Evolutionary conservation across 768 basidiomycete species (phyloP), one percentile per base, ranked within the genome.

Genomic region (Russula sp.): DNA sequence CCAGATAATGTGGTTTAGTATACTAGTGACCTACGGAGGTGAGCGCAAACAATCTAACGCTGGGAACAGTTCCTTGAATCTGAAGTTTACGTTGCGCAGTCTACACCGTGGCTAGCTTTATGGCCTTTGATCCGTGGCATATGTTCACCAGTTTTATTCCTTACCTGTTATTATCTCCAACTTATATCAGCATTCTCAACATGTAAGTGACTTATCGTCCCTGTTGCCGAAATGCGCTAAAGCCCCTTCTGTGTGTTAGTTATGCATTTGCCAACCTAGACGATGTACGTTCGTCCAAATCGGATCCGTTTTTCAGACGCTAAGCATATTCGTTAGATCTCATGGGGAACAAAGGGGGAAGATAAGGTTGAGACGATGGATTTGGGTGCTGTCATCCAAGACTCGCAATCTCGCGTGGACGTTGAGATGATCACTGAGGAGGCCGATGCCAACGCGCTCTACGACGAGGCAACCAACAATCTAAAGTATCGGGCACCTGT

Each of bases 291-390:
- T 10, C 30, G 13, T 16, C 28, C 20, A 38, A 5, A 22, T 55
- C 34, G 69, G 65, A 48, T 32, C 53, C 42, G 63, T 66, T n/a
- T 69, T 56, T 34, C 24, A 63, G 18, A 26, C n/a, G 18, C 55
- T 30, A 42, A 60, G 16, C 60, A 49, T 36, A 53, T 44, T 26
- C 51, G 26, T 42, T 70, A 90, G 88, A 91, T 92, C 49, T 92
- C 92, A 28, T 92, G 94, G 94, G 94, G 94, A 6, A 98, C 94
- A n/a, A 98, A 98, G 75, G 90, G 93, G 75, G 90, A 93, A 68
- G 82, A 83, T 10, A 76, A 81, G 3, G 80, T 83, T 0, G 87
- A 89, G 14, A 28, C 6, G 57, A 81, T 83, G 0, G 93, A 96
- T 72, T 84, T 97, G 20, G 93, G 93, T 11, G 85, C 86, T 8